Conservation (phyloP, 1,284 basidiomycete genomes). For the Cutaneotrichosporon daszewskae region DNA sequence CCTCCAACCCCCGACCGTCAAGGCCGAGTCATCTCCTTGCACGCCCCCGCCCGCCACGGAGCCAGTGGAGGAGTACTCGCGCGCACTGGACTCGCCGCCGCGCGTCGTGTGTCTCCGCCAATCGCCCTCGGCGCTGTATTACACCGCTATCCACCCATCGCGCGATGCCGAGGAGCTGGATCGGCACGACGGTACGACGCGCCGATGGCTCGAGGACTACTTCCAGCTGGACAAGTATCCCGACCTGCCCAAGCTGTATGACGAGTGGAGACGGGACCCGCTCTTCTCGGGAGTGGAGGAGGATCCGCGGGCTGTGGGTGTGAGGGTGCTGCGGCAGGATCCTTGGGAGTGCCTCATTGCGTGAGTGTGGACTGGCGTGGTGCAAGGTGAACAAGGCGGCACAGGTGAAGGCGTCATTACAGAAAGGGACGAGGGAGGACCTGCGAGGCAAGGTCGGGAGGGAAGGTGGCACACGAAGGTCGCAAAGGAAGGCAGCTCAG, state of each 20-base stretch:
- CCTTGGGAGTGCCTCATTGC: conserved; percentile 92
- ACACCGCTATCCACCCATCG: conserved; percentile 60
- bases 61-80: conserved; percentile 40
- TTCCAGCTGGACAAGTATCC: conserved; percentile 62
- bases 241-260: conserved; percentile 57
- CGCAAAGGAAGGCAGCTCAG: no score
- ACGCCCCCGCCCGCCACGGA: no score
- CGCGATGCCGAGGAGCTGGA: conserved; percentile 24
- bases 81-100: conserved; percentile 36
- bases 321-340: conserved; percentile 78
- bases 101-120: conserved; percentile 79
- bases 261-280: conserved; percentile 70
- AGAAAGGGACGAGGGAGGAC: no score
- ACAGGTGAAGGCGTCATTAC: no score
- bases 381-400: no score
- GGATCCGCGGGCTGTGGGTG: conserved; percentile 53
- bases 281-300: conserved; percentile 56
- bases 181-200: conserved; percentile 58
- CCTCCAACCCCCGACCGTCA: conserved; percentile 7
- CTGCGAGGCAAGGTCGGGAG: no score
- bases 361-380: no score
- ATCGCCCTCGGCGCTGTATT: conserved; percentile 61
- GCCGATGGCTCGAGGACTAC: conserved; percentile 75
- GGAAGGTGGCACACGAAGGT: no score
- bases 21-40: no score